A percentile compares a stretch with the other conserved stretches of the same genome.
Conservation (phyloP, 2,329 filamentous ascomycete genomes). For the Calonectria ilicicola region DNA sequence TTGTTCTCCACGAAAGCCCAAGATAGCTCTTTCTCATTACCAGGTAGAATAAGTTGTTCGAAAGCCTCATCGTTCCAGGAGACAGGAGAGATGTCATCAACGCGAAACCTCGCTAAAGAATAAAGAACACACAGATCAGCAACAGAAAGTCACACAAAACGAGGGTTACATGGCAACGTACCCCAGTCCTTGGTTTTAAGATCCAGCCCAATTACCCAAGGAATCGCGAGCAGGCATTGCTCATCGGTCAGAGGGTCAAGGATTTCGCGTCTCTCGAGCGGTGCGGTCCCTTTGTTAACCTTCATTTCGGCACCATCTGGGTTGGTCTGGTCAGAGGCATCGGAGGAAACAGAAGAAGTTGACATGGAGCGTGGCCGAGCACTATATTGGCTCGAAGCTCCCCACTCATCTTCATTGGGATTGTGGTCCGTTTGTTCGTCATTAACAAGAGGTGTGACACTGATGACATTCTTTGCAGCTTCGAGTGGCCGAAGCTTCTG, state of each 20-base stretch:
- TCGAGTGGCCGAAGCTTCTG: not conserved
- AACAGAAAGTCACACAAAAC: too few relatives aligned
- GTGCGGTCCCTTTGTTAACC: not conserved
- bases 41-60: constrained; percentile 4
- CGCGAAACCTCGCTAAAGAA: not conserved
- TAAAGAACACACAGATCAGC: not conserved
- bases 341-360: not conserved
- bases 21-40: constrained; percentile 4
- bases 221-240: constrained; percentile 5
- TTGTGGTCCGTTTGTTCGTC: not conserved
- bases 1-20: constrained; percentile 15
- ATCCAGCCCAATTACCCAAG: constrained; percentile 13
- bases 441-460: too few relatives aligned
- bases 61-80: constrained; percentile 9
- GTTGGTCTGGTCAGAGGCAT: not conserved
- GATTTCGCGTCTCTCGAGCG: not conserved
- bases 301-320: not conserved
- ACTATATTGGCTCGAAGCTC: too few relatives aligned
- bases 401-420: not conserved
- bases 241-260: not conserved
- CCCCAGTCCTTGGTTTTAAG: constrained; percentile 17
- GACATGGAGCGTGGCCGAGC: not conserved
- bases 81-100: not conserved
- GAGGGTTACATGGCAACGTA: not conserved
- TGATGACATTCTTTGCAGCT: not conserved